A percentile compares a stretch with the other conserved stretches of the same genome.
phyloP scores from a whole-genome alignment of 1,284 basidiomycete species.

The Puccinia novopanici region DNA sequence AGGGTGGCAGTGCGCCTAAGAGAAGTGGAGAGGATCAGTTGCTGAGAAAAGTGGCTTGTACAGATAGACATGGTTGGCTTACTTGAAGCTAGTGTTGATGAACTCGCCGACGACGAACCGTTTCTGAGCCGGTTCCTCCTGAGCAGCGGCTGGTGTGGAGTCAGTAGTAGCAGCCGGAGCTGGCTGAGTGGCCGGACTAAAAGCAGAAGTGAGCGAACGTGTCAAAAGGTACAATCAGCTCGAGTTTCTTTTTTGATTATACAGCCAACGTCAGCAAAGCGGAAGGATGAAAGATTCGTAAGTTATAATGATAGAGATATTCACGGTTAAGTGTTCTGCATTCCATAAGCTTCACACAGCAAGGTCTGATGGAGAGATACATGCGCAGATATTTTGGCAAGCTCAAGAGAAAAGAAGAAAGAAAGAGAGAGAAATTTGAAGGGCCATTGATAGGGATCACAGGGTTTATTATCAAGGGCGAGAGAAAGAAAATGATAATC shows the following conservation, averaged over 20 bases:
- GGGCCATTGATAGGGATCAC: neutral
- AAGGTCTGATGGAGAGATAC: neutral
- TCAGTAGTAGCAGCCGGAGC: neutral
- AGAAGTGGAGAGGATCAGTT: neutral
- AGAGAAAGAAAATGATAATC: neutral
- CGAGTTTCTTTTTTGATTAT: no score
- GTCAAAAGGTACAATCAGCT: neutral
- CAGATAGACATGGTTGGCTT: neutral
- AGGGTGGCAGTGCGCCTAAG: slow-evolving; percentile 36
- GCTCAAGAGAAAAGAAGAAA: neutral
- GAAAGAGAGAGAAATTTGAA: no score
- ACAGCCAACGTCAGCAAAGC: no score
- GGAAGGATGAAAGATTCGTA: no score
- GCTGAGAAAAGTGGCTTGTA: neutral
- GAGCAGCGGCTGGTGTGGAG: neutral
- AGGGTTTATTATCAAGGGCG: neutral
- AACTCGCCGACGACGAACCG: slow-evolving; percentile 22
- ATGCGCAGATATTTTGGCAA: neutral
- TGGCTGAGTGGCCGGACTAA: neutral
- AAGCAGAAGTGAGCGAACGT: neutral
- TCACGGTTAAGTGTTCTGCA: neutral
- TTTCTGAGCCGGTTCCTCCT: neutral
- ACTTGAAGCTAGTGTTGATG: slow-evolving; percentile 44
- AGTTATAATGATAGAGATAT: no score
- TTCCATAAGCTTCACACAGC: neutral